Conservation (phyloP, 2,329 filamentous ascomycete genomes). For the Immersiporthe knoxdaviesiana region DNA sequence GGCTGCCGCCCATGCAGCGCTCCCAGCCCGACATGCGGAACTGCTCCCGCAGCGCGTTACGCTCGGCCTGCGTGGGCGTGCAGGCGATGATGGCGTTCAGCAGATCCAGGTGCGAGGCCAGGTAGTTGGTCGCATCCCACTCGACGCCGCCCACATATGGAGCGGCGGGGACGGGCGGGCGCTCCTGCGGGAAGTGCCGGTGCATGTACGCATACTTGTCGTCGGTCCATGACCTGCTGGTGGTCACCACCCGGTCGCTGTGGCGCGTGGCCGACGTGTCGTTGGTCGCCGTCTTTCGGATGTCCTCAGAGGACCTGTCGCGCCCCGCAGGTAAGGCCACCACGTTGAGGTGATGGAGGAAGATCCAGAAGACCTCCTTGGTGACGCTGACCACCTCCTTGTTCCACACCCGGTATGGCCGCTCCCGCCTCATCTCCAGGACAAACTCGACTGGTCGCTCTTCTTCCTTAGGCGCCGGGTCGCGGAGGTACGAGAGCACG, state of each 20-base stretch:
- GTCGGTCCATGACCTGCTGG: conserved; percentile 35
- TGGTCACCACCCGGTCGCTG: conserved; percentile 20
- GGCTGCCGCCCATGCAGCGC: conserved; percentile 79
- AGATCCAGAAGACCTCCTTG: conserved; percentile 99
- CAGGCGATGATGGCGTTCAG: conserved; percentile 89
- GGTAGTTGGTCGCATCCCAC: conserved; percentile 97
- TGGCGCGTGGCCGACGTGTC: conserved; percentile 31
- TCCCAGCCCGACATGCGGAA: conserved; percentile 87
- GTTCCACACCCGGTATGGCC: conserved; percentile 92
- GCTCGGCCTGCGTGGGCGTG: conserved; percentile 68
- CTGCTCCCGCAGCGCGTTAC: conserved; percentile 78
- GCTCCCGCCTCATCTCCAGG: conserved; percentile 80
- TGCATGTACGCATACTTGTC: conserved; percentile 61
- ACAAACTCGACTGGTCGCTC: conserved; percentile 83
- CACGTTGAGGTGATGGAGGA: conserved; percentile 91
- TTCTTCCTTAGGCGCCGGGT: conserved; percentile 75
- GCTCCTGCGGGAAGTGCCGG: conserved; percentile 79
- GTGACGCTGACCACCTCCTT: conserved; percentile 91
- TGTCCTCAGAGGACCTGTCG: conserved; percentile 41
- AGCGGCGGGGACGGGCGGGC: conserved; percentile 88
- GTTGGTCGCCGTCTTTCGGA: conserved; percentile 31
- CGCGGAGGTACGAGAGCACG: conserved; percentile 79
- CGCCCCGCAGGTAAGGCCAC: conserved; percentile 62
- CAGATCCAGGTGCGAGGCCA: conserved; percentile 89
- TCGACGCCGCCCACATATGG: conserved; percentile 97